phyloP scores from a whole-genome alignment of 805 yeast species.

The Starmerella potacharoeniae region DNA sequence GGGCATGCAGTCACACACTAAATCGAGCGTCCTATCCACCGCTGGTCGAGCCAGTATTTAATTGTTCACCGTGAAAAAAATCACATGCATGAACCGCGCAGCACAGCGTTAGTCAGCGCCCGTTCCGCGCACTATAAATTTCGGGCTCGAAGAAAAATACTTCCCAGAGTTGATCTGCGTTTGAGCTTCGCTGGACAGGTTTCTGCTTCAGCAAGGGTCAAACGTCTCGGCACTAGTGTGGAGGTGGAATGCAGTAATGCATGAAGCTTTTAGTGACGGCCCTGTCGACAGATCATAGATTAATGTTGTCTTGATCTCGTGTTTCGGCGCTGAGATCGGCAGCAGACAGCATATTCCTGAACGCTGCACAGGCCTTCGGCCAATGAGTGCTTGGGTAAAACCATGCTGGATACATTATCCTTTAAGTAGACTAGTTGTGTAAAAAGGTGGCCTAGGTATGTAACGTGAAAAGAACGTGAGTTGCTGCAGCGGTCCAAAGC shows the following conservation, averaged over 20 bases:
- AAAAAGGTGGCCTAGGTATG: not conserved
- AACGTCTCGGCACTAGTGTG: slow-evolving; percentile 29
- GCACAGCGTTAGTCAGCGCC: not conserved
- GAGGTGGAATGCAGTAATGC: slow-evolving; percentile 26
- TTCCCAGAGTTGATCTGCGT: slow-evolving; percentile 20
- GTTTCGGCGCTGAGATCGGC: slow-evolving; percentile 47
- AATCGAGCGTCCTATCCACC: too few species aligned
- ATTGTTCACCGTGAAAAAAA: not conserved
- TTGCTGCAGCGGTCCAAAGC: too few species aligned
- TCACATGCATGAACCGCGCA: slow-evolving; percentile 1
- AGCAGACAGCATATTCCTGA: slow-evolving; percentile 97
- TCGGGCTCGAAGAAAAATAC: slow-evolving; percentile 5
- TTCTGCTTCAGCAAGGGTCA: slow-evolving; percentile 14
- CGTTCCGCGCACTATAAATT: not conserved
- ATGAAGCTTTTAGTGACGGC: slow-evolving; percentile 36
- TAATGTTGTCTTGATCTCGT: slow-evolving; percentile 36
- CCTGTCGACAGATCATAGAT: slow-evolving; percentile 97
- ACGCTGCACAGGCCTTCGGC: slow-evolving; percentile 94
- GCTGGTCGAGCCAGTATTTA: too few species aligned
- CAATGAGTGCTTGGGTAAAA: slow-evolving; percentile 97
- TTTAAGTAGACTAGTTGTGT: not conserved
- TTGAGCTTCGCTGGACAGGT: slow-evolving; percentile 14
- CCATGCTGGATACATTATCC: slow-evolving; percentile 91
- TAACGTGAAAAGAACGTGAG: too few species aligned
- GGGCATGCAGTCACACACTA: not conserved